These are phyloP conservation scores for Candida endomychidarum DNA, from an alignment of 805 yeast genomes.

Conservation along the genomic window DNA sequence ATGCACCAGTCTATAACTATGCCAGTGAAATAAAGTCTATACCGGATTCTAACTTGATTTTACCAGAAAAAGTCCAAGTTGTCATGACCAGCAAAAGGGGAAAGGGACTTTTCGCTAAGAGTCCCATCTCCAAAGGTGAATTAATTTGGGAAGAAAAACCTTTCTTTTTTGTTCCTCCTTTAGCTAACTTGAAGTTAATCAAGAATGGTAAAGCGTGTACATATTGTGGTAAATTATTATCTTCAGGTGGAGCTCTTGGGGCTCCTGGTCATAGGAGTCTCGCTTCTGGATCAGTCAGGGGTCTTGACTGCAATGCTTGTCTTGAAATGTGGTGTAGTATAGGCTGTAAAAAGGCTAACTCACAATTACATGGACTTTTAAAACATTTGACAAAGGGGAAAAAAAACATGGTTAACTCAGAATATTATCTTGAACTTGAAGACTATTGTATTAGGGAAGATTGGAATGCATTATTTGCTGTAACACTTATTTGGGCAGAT, in stretches of 20 bases:
- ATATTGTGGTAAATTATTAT: conserved; percentile 61
- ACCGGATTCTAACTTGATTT: conserved; percentile 43
- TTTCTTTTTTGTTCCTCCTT: conserved; percentile 65
- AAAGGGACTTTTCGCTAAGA: conserved; percentile 58
- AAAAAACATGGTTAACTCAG: conserved; percentile 40
- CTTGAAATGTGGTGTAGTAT: conserved; percentile 69
- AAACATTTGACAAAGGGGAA: conserved; percentile 51
- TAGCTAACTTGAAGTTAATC: conserved; percentile 62
- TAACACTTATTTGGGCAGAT: conserved; percentile 56
- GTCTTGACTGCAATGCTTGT: conserved; percentile 67
- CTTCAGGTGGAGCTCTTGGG: conserved; percentile 11
- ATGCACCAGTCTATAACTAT: conserved; percentile 44
- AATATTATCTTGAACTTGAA: conserved; percentile 56
- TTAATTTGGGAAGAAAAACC: conserved; percentile 59
- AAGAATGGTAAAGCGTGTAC: conserved; percentile 67
- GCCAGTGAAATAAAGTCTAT: conserved; percentile 53
- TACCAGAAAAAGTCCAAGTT: conserved; percentile 46
- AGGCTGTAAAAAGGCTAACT: conserved; percentile 55
- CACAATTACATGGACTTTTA: conserved; percentile 49
- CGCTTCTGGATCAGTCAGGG: conserved; percentile 29
- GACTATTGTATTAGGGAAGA: conserved; percentile 61
- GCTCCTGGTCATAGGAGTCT: not conserved
- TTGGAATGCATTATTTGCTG: conserved; percentile 69
- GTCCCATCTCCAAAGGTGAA: conserved; percentile 47
- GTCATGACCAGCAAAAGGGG: conserved; percentile 55